These are phyloP conservation scores for Carex kokanica DNA, from an alignment of 176 grass and related monocot species.

Conservation along the genomic window DNA sequence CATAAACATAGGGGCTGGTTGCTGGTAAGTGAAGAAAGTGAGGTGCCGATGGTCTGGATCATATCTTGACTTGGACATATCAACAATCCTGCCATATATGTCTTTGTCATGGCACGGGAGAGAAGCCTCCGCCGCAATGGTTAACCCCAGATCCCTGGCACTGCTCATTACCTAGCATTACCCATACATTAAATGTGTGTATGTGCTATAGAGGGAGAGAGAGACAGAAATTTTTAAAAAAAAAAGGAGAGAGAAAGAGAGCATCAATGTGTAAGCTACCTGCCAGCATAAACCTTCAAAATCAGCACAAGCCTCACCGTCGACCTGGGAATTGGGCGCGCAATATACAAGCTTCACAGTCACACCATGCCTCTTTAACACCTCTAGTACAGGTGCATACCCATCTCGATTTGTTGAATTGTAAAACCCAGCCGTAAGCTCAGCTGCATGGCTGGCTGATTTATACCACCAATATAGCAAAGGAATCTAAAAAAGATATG, in stretches of 20 bases:
- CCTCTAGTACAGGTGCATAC: constrained; percentile 64
- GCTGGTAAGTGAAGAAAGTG: constrained; percentile 62
- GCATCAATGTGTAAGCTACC: constrained; percentile 34
- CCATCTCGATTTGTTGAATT: constrained; percentile 86
- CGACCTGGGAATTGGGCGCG: constrained; percentile 31
- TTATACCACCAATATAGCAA: constrained; percentile 84
- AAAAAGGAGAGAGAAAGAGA: neutral
- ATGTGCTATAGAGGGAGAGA: too few relatives aligned
- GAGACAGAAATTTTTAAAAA: neutral
- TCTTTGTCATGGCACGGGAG: constrained; percentile 52
- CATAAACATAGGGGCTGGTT: constrained; percentile 38
- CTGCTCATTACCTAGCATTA: constrained; percentile 55
- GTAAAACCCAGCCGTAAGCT: constrained; percentile 90
- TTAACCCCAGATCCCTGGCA: constrained; percentile 68
- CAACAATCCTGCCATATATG: constrained; percentile 53
- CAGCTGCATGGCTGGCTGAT: constrained; percentile 75
- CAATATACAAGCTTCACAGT: constrained; percentile 65
- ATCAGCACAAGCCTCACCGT: constrained; percentile 51
- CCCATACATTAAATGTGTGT: neutral
- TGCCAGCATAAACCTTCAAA: constrained; percentile 79
- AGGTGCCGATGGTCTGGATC: constrained; percentile 71
- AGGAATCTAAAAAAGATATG: constrained; percentile 59
- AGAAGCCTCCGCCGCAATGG: constrained; percentile 52
- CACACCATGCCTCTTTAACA: constrained; percentile 73
- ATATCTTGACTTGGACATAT: constrained; percentile 58